phyloP scores from a whole-genome alignment of 192 early-diverging fungal genomes.

The Ambispora gerdemannii region DNA sequence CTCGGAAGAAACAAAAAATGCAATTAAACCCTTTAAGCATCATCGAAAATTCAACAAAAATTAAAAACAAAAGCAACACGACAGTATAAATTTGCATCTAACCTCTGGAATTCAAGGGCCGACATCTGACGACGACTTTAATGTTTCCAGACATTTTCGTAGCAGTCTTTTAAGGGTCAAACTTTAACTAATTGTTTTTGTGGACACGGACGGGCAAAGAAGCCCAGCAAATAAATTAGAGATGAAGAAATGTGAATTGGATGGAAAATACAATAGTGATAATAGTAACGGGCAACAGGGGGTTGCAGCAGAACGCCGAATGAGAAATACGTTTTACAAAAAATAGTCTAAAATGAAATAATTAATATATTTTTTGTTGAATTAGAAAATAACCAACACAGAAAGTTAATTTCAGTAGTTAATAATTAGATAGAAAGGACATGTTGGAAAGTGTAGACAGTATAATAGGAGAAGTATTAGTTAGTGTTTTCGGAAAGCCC shows the following conservation, averaged over 20 bases:
- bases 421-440: neutral
- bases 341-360: neutral
- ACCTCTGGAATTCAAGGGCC: slow-evolving; percentile 74
- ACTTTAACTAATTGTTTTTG: neutral
- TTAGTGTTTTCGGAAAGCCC: neutral
- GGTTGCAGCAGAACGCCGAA: no score
- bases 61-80: no score
- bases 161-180: neutral
- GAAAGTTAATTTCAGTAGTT: neutral
- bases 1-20: no score
- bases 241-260: no score
- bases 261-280: no score
- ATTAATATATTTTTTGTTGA: neutral
- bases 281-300: no score
- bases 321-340: neutral
- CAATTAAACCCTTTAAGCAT: no score
- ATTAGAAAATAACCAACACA: neutral
- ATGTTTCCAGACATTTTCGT: slow-evolving; percentile 53
- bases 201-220: neutral
- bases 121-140: slow-evolving; percentile 76
- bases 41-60: no score
- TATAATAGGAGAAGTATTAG: neutral
- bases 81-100: no score
- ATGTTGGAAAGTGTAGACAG: neutral
- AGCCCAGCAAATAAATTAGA: neutral